Conservation (phyloP, 2,329 filamentous ascomycete species). For the Pseudocercospora fuligena region DNA sequence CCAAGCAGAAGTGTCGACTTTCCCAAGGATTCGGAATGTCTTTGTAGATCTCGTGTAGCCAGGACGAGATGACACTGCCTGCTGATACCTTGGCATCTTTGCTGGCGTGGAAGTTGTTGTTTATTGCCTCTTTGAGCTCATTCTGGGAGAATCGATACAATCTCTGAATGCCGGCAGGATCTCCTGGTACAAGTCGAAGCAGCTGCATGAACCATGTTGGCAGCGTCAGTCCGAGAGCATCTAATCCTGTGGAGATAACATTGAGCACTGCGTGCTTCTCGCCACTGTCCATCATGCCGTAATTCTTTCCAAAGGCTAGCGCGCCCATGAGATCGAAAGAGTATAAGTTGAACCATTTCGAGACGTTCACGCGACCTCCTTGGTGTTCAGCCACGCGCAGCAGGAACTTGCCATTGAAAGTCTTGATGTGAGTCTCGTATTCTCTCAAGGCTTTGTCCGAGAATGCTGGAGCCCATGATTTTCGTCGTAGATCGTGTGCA, state of each 20-base stretch:
- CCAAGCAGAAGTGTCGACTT: neutral
- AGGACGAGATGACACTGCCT: neutral
- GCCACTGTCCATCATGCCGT: neutral
- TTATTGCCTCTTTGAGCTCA: neutral
- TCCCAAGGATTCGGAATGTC: neutral
- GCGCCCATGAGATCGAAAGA: neutral
- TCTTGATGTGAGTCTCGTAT: constrained; percentile 34
- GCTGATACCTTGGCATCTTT: neutral
- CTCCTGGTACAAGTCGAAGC: neutral
- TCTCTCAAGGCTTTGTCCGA: constrained; percentile 47
- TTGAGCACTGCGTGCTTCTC: neutral
- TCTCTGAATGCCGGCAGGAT: neutral
- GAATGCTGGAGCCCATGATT: constrained; percentile 50
- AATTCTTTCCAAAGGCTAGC: neutral
- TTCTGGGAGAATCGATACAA: neutral
- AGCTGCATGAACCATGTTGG: neutral
- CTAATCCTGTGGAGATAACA: neutral
- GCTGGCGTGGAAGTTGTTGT: neutral
- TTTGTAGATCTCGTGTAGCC: neutral
- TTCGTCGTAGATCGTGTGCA: constrained; percentile 41
- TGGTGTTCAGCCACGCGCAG: neutral
- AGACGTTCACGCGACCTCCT: neutral
- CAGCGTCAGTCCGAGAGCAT: neutral
- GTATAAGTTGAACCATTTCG: neutral
- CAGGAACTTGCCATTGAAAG: neutral